Evolutionary conservation across 2,329 filamentous ascomycete species (phyloP).

Genomic region (Aspergillus calidoustus): DNA sequence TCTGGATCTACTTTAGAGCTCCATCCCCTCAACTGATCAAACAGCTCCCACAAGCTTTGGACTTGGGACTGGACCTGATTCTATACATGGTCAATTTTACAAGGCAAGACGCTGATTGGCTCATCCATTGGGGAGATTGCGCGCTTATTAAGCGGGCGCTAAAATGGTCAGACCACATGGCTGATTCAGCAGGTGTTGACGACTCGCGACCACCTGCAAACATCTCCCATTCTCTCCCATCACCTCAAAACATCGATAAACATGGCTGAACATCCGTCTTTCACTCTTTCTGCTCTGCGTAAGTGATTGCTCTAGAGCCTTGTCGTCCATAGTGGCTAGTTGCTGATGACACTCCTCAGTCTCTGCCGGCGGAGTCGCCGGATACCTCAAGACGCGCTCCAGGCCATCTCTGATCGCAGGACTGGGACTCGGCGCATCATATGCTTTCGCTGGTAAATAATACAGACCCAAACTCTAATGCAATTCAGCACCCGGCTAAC

Average conservation of each 20-base stretch:
- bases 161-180: background rate
- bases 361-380: constrained; percentile 22
- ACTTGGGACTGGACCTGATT: too few relatives aligned
- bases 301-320: background rate
- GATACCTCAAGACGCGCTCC: constrained; percentile 25
- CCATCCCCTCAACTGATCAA: too few relatives aligned
- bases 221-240: background rate
- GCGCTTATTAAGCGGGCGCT: background rate
- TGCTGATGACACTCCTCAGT: constrained; percentile 9
- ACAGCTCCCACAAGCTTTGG: too few relatives aligned
- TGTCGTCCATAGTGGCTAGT: too few relatives aligned
- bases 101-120: too few relatives aligned
- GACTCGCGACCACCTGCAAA: background rate
- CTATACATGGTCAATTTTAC: too few relatives aligned
- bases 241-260: background rate
- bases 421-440: constrained; percentile 24
- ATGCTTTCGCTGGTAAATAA: constrained; percentile 22
- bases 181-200: background rate
- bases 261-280: constrained; percentile 17
- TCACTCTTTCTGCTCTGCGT: constrained; percentile 16
- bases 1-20: too few relatives aligned
- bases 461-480: background rate
- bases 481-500: background rate
- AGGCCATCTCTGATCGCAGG: constrained; percentile 25
- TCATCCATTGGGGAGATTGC: too few relatives aligned